A percentile compares a stretch with the other conserved stretches of the same genome.
These are phyloP conservation scores for Sporothrix dimorphospora DNA, from an alignment of 2,329 filamentous ascomycete genomes.

Conservation along the genomic window DNA sequence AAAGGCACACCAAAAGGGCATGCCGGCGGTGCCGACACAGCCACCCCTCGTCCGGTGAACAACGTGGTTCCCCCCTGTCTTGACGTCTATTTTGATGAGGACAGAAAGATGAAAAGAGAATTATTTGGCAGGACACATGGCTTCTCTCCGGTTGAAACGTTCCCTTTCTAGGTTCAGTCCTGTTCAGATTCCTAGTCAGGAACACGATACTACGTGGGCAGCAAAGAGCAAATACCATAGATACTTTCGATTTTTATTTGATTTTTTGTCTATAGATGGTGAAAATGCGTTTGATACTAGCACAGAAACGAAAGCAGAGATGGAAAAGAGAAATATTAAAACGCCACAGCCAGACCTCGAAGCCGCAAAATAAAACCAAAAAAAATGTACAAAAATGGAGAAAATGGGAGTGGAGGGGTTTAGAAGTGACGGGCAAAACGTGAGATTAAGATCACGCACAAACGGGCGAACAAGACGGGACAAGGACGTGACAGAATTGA, in stretches of 20 bases:
- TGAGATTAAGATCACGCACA: neutral
- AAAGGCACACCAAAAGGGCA: too few relatives aligned
- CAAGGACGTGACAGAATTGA: slow-evolving; percentile 16
- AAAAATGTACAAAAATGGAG: slow-evolving; percentile 17
- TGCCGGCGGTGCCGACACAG: neutral
- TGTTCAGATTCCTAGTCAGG: too few relatives aligned
- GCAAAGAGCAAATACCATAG: neutral
- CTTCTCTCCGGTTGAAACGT: neutral
- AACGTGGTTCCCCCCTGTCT: neutral
- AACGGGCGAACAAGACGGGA: neutral
- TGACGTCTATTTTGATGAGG: neutral
- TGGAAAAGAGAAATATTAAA: slow-evolving; percentile 10
- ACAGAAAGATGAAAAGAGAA: neutral
- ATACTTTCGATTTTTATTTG: slow-evolving; percentile 1
- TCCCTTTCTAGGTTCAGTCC: neutral
- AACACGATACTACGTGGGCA: neutral
- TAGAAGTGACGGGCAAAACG: neutral
- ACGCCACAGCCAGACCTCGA: slow-evolving; percentile 28
- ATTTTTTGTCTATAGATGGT: neutral
- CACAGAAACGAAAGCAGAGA: slow-evolving; percentile 11
- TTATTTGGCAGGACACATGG: neutral
- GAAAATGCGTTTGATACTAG: neutral
- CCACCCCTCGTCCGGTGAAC: neutral
- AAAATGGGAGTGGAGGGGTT: slow-evolving; percentile 5
- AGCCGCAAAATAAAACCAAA: neutral